Base-by-base conservation (phyloP, 2,329 filamentous ascomycete species). In the Didymella segeticola region DNA sequence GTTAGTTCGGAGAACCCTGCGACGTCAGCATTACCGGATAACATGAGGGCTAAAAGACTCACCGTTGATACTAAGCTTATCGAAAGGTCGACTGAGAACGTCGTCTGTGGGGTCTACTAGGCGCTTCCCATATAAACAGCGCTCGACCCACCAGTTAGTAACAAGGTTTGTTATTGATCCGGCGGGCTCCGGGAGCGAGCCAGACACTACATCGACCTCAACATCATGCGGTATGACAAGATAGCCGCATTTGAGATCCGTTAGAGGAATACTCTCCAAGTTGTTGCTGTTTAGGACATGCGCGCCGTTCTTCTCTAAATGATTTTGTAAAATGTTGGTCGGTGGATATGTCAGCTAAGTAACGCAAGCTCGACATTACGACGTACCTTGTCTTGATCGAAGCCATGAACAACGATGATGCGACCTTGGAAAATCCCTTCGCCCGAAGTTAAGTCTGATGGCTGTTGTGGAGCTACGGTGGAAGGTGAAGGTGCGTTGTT, bases 61-160 rank as follows among this genome's bases (percentile, higher is more conserved):
- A 81, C 81, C 82, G 69, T 75, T 72, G 31, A 96, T 85, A 30
- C 86, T 89, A 61, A 91, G 89, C 25, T 78, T 77, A 5, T 86
- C 81, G 57, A 97, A 90, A 2, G 95, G 92, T 6, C 85, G 86
- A 53, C 91, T 92, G 20, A 96, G 82, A 33, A 90, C 82, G 69
- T 95, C 86, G 4, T 84, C 80, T 45, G 80, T 78, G 5, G 92
- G 91, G 25, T 89, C 79, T 39, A 91, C 80, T 63, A 93, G 84
- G 22, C 77, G 78, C 73, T 90, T 95, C 59, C 85, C 85, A 70
- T 93, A 87, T 31, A 99, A 79, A 71, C 93, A 98, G 41, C 86
- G 86, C 76, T 99, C 95, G 46, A 99, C 82, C 83, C 93, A 99
- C 82, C 95, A 96, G 69, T 96, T 92, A 10, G 92, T 98, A 26